Percentiles rank a stretch among this genome's conserved stretches.
These are phyloP conservation scores for Diplodia sapinea DNA, from an alignment of 2,329 filamentous ascomycete genomes.

Conservation along the genomic window DNA sequence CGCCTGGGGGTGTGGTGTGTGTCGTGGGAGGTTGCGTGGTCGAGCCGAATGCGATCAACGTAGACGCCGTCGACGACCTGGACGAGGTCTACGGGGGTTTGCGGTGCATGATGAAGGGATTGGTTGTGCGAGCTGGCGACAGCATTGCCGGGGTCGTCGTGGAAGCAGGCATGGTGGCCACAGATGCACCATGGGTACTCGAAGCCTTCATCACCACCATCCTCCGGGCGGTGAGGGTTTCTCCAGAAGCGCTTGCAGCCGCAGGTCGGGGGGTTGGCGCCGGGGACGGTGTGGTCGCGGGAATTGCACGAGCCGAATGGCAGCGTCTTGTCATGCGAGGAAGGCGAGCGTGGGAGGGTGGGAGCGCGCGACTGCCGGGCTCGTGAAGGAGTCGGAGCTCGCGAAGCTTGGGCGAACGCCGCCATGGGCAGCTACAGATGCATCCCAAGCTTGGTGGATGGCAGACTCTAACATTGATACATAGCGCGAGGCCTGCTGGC, in stretches of 20 bases:
- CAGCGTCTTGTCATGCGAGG: conserved; percentile 38
- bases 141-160: conserved; percentile 42
- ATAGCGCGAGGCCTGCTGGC: conserved; percentile 9
- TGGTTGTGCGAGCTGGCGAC: not conserved
- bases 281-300: conserved; percentile 51
- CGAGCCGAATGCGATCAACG: not conserved
- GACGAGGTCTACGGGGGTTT: conserved; percentile 2
- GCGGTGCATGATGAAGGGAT: not conserved
- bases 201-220: conserved; percentile 41
- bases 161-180: conserved; percentile 64
- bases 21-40: not conserved
- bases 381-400: conserved; percentile 35
- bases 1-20: conserved; percentile 11
- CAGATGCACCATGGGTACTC: conserved; percentile 57
- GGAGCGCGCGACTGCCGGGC: conserved; percentile 27
- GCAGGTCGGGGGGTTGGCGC: conserved; percentile 53
- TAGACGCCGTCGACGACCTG: conserved; percentile 30
- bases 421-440: conserved; percentile 44
- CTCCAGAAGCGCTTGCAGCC: conserved; percentile 62
- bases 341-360: conserved; percentile 20
- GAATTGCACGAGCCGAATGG: conserved; percentile 61
- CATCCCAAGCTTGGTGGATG: conserved; percentile 28
- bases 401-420: conserved; percentile 40
- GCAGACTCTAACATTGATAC: conserved; percentile 20
- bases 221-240: conserved; percentile 38